Conservation (phyloP, 176 grass and related monocot genomes). For the Oryza australiensis region DNA sequence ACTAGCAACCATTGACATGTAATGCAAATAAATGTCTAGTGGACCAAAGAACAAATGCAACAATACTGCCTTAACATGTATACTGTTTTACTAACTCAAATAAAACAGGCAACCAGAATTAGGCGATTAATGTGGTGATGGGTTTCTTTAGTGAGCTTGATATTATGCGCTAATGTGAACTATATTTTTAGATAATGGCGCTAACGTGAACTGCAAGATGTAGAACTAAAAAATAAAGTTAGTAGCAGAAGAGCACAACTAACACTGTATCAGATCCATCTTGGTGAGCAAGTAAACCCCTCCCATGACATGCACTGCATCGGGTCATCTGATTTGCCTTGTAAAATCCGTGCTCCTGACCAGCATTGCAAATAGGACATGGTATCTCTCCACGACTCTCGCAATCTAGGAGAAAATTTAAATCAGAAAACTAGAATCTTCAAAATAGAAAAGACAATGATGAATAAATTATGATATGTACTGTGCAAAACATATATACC, state of each 20-base stretch:
- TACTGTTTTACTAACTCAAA: not conserved
- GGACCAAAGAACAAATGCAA: not conserved
- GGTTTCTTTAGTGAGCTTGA: not conserved
- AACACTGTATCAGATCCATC: constrained; percentile 94
- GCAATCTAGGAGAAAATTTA: constrained; percentile 53
- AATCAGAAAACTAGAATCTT: constrained; percentile 5
- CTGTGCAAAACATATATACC: not conserved
- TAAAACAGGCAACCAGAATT: not conserved
- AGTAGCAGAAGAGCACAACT: constrained; percentile 30
- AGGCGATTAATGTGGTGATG: not conserved
- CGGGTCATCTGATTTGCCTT: constrained; percentile 77
- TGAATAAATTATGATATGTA: constrained; percentile 17
- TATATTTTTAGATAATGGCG: not conserved
- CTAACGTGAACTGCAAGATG: constrained; percentile 8
- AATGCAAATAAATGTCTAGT: not conserved
- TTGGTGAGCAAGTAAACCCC: constrained; percentile 76
- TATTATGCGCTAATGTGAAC: constrained; percentile 3
- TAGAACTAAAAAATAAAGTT: not conserved
- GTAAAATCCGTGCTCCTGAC: constrained; percentile 54
- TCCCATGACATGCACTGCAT: constrained; percentile 72
- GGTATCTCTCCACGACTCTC: constrained; percentile 59
- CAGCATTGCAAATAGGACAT: constrained; percentile 75
- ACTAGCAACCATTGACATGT: not conserved
- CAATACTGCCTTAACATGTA: not conserved
- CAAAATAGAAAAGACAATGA: constrained; percentile 14